Conservation (phyloP, 2,329 filamentous ascomycete species). For the Colletotrichum horii region DNA sequence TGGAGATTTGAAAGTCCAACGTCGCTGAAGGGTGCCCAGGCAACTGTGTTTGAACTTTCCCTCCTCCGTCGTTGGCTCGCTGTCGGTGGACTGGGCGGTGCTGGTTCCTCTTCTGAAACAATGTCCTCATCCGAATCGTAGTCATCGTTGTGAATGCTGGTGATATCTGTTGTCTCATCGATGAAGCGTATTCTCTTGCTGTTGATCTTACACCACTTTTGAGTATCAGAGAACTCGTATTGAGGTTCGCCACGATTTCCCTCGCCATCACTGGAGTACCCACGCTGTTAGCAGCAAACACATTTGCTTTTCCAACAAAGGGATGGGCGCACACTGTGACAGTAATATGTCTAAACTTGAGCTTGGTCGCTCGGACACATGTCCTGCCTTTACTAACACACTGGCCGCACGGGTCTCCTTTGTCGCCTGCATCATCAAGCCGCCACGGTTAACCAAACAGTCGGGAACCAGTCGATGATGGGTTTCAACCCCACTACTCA, state of each 20-base stretch:
- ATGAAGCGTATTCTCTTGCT: constrained; percentile 5
- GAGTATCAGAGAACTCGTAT: constrained; percentile 1
- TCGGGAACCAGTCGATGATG: background rate
- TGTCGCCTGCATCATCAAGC: background rate
- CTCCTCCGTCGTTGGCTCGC: background rate
- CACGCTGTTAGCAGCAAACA: background rate
- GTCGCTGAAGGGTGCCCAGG: background rate
- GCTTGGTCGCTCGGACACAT: background rate
- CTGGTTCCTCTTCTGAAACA: background rate
- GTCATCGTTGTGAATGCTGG: background rate
- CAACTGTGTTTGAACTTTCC: background rate
- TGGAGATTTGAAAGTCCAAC: background rate
- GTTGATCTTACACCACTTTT: background rate
- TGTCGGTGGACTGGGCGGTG: background rate
- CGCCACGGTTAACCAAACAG: background rate
- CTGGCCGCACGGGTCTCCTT: constrained; percentile 5
- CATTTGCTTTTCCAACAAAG: background rate
- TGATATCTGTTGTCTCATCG: constrained; percentile 7
- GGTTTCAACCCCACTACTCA: background rate
- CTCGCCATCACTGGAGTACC: background rate
- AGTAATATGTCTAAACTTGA: constrained; percentile 7
- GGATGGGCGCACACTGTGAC: background rate
- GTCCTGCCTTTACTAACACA: background rate
- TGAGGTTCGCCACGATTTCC: background rate
- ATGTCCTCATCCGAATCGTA: constrained; percentile 1